Evolutionary conservation across 345 rosid species (phyloP).

Genomic region (Raphanus sativus): DNA sequence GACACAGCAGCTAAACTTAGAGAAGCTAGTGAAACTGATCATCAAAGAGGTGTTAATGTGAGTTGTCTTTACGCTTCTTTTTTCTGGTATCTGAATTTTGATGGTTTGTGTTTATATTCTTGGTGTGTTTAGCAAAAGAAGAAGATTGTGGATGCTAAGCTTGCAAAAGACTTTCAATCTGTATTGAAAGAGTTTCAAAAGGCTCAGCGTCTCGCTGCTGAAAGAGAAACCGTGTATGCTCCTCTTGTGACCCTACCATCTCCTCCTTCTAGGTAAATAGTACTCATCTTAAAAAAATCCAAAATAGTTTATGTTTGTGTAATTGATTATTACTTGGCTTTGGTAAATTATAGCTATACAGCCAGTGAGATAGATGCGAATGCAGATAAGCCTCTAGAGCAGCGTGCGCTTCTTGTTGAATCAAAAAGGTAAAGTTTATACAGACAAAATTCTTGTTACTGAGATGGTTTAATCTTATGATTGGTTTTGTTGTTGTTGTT

Average conservation of each 20-base stretch:
- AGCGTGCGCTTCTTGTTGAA: constrained; percentile 74
- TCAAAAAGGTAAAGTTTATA: constrained; percentile 61
- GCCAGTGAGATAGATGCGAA: constrained; percentile 51
- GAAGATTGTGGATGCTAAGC: constrained; percentile 94
- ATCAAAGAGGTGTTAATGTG: constrained; percentile 64
- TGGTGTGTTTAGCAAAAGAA: constrained; percentile 62
- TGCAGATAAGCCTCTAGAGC: constrained; percentile 55
- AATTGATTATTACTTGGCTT: constrained; percentile 5
- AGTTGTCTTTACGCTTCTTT: constrained; percentile 27
- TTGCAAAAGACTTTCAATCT: constrained; percentile 94
- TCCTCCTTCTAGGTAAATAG: constrained; percentile 64
- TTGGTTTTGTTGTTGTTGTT: constrained; percentile 30
- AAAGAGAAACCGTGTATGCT: constrained; percentile 89
- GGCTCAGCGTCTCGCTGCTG: constrained; percentile 94
- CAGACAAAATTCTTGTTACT: not conserved
- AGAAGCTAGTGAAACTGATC: constrained; percentile 90
- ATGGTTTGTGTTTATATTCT: constrained; percentile 9
- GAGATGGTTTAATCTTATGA: not conserved
- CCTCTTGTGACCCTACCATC: constrained; percentile 73
- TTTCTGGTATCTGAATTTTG: constrained; percentile 5
- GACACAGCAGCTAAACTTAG: constrained; percentile 89
- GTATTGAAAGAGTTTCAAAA: constrained; percentile 96
- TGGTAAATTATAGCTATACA: constrained; percentile 12
- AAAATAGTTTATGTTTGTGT: not conserved
- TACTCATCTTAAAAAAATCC: not conserved